Base-by-base conservation (phyloP, 106 monocot genomes). In the Dendrobium nobile region DNA sequence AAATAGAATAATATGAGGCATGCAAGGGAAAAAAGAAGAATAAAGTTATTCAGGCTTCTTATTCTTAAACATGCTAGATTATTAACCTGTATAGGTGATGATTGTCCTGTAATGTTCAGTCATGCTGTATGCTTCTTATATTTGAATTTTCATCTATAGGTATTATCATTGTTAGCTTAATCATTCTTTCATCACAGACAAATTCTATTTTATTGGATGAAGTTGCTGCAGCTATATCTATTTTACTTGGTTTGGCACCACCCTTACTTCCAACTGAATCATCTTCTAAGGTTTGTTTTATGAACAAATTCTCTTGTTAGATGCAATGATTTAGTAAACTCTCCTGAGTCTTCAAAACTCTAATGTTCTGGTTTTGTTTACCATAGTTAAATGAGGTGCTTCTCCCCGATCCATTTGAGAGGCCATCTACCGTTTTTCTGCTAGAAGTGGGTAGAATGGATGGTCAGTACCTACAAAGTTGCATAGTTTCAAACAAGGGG, bases 211-310 rank as follows among this genome's bases (percentile, higher is more conserved):
- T 10, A 76, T 47, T 48, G 76, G 76, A 82, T 85, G 95, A 99
- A 88, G 86, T 99, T 83, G 77, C 87, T 81, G 91, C 95, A 80
- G 64, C 85, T 7, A 41, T 87, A 82, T 95, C 92, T 26, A 91
- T 94, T 26, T 82, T 98, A 70, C 98, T 99, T 89, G 97, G 97
- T 76, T 84, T 88, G 78, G 89, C 95, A 75, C 90, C 97, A 77
- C 59, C 88, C 55, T 42, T 85, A 0, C 90, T 94, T 77, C 26
- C 87, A 17, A 59, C 75, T 54, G 83, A 90, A 79, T 92, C 93
- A 75, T 90, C 92, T 33, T 77, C 77, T n/a, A 94, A 97, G 90
- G 97, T 97, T 18, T 76, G 11, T 42, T 44, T 9, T 19, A 42
- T 42, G 17, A n/a, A 0, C 37, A 70, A n/a, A n/a, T 20, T 82